These are phyloP conservation scores for Ogataea populi-albae DNA, from an alignment of 805 yeast species.

Conservation along the genomic window DNA sequence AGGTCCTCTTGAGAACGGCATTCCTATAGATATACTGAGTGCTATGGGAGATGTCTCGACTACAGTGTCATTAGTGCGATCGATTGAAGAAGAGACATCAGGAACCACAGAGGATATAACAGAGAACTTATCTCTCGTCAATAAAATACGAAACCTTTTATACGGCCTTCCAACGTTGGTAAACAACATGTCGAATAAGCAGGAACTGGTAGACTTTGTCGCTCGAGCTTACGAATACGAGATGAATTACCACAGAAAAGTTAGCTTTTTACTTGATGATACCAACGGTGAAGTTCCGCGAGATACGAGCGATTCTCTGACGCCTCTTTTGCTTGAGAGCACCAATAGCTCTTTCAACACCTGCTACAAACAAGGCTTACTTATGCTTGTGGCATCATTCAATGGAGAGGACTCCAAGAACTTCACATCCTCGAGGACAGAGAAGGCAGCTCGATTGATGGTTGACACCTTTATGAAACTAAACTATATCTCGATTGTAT, in stretches of 20 bases:
- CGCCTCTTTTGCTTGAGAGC: constrained; percentile 16
- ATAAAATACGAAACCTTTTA: constrained; percentile 21
- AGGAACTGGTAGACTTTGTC: constrained; percentile 9
- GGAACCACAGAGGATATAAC: constrained; percentile 17
- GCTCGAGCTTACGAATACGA: constrained; percentile 16
- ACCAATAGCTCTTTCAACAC: constrained; percentile 19
- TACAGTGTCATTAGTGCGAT: constrained; percentile 12
- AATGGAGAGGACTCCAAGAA: constrained; percentile 1
- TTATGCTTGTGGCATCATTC: constrained; percentile 17
- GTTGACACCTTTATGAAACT: constrained; percentile 17
- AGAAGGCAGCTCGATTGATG: constrained; percentile 16
- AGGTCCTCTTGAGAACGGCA: neutral
- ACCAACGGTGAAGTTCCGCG: constrained; percentile 12
- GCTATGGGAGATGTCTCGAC: constrained; percentile 15
- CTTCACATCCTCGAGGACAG: constrained; percentile 6
- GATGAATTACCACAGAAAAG: constrained; percentile 16
- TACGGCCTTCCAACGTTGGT: constrained; percentile 11
- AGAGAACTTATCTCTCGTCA: constrained; percentile 17
- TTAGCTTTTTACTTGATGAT: constrained; percentile 18
- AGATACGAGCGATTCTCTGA: constrained; percentile 10
- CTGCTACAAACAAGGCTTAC: constrained; percentile 21
- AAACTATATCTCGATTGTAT: constrained; percentile 14
- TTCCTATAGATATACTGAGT: constrained; percentile 6
- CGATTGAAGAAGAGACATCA: constrained; percentile 21
- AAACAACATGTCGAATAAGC: constrained; percentile 9